Conservation (phyloP, 805 yeast genomes). For the Ogataea paradorogensis region DNA sequence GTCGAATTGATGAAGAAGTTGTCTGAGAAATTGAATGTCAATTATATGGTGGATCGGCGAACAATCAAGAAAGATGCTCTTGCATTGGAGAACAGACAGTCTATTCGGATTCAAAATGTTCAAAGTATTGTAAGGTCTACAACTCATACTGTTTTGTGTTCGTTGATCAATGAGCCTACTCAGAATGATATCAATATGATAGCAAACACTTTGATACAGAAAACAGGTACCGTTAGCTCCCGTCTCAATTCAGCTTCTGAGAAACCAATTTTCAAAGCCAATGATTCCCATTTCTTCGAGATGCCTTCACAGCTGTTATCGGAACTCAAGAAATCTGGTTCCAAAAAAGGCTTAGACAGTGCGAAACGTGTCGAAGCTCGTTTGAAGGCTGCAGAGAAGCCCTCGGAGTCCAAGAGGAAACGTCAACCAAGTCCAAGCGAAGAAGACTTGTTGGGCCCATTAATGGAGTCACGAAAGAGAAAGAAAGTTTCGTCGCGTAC, state of each 20-base stretch:
- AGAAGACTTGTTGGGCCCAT: constrained; percentile 27
- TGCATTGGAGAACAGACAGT: constrained; percentile 32
- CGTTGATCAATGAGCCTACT: constrained; percentile 15
- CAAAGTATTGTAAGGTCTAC: constrained; percentile 10
- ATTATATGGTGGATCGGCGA: constrained; percentile 46
- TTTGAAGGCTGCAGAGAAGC: constrained; percentile 13
- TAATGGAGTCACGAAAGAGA: constrained; percentile 31
- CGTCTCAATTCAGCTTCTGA: constrained; percentile 3
- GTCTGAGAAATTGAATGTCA: constrained; percentile 40
- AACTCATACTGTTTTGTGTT: constrained; percentile 9
- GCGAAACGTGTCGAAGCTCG: constrained; percentile 15
- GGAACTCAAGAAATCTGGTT: background rate
- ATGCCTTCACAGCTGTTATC: constrained; percentile 15
- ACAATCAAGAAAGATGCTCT: constrained; percentile 48
- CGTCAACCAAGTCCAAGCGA: constrained; percentile 2
- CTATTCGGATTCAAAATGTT: constrained; percentile 13
- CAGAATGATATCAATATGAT: constrained; percentile 9
- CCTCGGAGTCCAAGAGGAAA: constrained; percentile 6
- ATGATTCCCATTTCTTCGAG: constrained; percentile 24
- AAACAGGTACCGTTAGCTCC: background rate
- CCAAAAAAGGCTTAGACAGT: constrained; percentile 4
- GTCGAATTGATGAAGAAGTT: constrained; percentile 38
- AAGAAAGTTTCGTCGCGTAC: constrained; percentile 24
- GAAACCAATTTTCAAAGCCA: constrained; percentile 17
- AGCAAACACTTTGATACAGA: constrained; percentile 1